These are phyloP conservation scores for Jatropha podagrica DNA, from an alignment of 441 rosid species.

Conservation along the genomic window DNA sequence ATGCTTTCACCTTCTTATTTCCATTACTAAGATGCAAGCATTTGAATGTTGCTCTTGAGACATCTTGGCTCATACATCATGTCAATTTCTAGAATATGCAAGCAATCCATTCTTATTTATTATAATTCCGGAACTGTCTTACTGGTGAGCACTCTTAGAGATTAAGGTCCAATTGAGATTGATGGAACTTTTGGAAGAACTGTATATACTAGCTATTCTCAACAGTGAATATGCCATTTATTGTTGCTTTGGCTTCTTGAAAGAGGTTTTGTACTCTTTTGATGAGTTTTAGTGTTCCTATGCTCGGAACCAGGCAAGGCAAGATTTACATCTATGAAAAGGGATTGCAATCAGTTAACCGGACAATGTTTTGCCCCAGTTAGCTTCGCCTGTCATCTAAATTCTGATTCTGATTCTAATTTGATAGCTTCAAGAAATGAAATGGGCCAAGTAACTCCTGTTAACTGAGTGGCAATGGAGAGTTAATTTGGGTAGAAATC, in stretches of 20 bases:
- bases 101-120: background rate
- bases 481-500: constrained; percentile 8
- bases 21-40: background rate
- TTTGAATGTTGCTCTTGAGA: constrained; percentile 3
- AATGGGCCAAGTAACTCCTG: background rate
- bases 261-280: background rate
- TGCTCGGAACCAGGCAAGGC: background rate
- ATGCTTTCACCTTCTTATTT: constrained; percentile 2
- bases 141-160: background rate
- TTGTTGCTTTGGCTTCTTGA: background rate
- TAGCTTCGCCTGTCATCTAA: background rate
- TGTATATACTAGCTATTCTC: background rate
- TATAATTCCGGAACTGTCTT: background rate
- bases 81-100: background rate
- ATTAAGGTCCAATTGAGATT: background rate
- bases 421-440: constrained; percentile 1
- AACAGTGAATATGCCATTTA: background rate
- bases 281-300: constrained; percentile 3
- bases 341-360: background rate
- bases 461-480: background rate
- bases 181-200: constrained; percentile 6
- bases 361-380: constrained; percentile 10
- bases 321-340: background rate
- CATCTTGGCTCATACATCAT: background rate
- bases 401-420: background rate